Evolutionary conservation across 1,139 yeast species (phyloP).

Genomic region (Taiozyma sp.): DNA sequence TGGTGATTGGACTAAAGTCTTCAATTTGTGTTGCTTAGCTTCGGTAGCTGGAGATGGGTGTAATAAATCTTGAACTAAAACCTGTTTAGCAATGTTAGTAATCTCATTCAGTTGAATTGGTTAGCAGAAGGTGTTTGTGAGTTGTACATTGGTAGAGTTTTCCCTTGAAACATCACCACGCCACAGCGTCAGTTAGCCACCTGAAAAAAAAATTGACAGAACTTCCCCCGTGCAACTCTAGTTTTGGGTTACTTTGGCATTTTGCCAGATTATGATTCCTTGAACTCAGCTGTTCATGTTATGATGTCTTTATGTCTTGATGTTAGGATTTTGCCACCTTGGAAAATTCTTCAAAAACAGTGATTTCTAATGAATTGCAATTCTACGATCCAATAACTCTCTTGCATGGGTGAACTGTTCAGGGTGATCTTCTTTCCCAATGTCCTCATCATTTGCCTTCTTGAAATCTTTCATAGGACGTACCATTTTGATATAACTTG

Average conservation of each 20-base stretch:
- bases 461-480: neutral
- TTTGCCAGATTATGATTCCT: neutral
- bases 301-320: neutral
- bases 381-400: neutral
- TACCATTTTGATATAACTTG: neutral
- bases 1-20: slow-evolving; percentile 95
- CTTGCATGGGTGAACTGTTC: neutral
- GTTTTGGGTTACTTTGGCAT: neutral
- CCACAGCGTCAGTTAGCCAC: neutral
- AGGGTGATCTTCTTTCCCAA: neutral
- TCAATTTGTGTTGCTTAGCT: slow-evolving; percentile 95
- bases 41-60: slow-evolving; percentile 97
- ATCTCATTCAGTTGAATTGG: neutral
- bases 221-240: neutral
- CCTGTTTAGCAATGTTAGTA: slow-evolving; percentile 35
- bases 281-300: neutral
- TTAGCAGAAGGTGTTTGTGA: neutral
- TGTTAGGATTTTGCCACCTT: neutral
- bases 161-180: neutral
- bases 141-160: neutral
- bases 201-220: neutral
- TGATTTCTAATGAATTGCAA: neutral
- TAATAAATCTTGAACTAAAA: slow-evolving; percentile 96
- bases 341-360: neutral
- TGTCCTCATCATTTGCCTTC: neutral